A percentile compares a stretch with the other conserved stretches of the same genome.
These are phyloP conservation scores for Cyberlindnera maritima DNA, from an alignment of 805 yeast genomes.

Conservation along the genomic window DNA sequence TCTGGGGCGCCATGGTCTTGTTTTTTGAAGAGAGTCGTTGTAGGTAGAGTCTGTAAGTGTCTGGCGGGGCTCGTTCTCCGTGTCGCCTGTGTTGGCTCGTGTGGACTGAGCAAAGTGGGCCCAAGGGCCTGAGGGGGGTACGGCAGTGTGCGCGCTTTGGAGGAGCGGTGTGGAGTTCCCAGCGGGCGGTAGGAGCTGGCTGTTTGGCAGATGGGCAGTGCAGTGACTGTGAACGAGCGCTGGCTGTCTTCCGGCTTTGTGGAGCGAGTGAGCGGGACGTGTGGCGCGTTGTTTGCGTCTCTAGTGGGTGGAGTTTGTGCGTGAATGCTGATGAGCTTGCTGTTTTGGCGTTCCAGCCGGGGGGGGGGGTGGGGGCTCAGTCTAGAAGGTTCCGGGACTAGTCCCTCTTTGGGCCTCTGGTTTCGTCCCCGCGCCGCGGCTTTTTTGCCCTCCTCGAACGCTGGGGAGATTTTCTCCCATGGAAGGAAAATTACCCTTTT, in stretches of 20 bases:
- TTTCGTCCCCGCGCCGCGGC: no score
- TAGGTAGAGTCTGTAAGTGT: neutral
- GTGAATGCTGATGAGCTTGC: constrained; percentile 1
- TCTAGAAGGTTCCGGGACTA: neutral
- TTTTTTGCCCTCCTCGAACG: no score
- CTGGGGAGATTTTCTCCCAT: no score
- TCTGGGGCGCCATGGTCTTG: neutral
- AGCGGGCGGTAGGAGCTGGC: neutral
- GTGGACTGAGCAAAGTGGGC: no score
- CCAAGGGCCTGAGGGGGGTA: no score
- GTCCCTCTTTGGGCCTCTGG: no score
- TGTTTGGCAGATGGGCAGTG: neutral
- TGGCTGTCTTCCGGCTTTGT: neutral
- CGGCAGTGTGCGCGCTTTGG: neutral
- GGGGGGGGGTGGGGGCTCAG: no score
- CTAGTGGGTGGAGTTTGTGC: neutral
- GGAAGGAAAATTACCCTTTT: no score
- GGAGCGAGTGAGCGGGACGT: neutral
- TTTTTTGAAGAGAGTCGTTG: neutral
- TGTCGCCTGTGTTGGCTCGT: no score
- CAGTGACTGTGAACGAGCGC: neutral
- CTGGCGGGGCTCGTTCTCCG: no score
- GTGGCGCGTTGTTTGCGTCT: neutral
- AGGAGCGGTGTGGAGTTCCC: neutral
- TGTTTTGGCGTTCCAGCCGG: neutral